A percentile compares a stretch with the other conserved stretches of the same genome.
These are phyloP conservation scores for Fusarium nanum DNA, from an alignment of 2,329 filamentous ascomycete species.

Conservation along the genomic window DNA sequence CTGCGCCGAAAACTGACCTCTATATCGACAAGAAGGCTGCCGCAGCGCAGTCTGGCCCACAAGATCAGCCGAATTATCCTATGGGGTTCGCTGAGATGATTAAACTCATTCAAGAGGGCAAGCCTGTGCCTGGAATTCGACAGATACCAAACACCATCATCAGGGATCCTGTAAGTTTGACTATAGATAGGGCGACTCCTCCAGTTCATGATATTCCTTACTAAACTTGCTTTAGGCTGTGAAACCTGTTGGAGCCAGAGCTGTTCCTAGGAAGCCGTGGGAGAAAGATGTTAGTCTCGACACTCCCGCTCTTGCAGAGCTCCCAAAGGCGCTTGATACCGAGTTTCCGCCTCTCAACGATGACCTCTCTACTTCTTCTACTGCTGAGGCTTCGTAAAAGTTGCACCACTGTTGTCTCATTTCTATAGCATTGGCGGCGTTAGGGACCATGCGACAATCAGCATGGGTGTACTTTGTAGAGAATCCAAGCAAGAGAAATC, in stretches of 20 bases:
- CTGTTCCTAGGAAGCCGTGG: conserved; percentile 76
- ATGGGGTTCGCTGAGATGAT: conserved; percentile 87
- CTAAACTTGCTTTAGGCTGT: conserved; percentile 53
- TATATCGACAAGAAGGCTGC: conserved; percentile 55
- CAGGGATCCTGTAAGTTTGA: conserved; percentile 70
- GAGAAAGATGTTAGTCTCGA: conserved; percentile 66
- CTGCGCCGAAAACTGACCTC: conserved; percentile 61
- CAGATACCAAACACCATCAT: conserved; percentile 86
- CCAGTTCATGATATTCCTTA: neutral
- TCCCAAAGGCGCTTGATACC: conserved; percentile 48
- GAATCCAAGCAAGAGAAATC: neutral
- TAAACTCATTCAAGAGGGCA: conserved; percentile 83
- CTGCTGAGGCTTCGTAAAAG: conserved; percentile 1
- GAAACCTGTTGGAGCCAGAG: conserved; percentile 60
- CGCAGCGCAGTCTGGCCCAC: conserved; percentile 34
- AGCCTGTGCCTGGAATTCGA: conserved; percentile 86
- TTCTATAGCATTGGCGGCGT: conserved; percentile 24
- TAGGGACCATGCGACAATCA: conserved; percentile 1
- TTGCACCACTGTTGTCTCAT: neutral
- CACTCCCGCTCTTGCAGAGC: conserved; percentile 29
- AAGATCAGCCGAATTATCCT: conserved; percentile 76
- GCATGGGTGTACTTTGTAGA: neutral
- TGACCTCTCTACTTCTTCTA: conserved; percentile 7
- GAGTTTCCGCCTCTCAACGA: conserved; percentile 52
- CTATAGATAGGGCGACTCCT: neutral